These are phyloP conservation scores for Aspergillus arachidicola DNA, from an alignment of 2,329 filamentous ascomycete species.

Conservation along the genomic window DNA sequence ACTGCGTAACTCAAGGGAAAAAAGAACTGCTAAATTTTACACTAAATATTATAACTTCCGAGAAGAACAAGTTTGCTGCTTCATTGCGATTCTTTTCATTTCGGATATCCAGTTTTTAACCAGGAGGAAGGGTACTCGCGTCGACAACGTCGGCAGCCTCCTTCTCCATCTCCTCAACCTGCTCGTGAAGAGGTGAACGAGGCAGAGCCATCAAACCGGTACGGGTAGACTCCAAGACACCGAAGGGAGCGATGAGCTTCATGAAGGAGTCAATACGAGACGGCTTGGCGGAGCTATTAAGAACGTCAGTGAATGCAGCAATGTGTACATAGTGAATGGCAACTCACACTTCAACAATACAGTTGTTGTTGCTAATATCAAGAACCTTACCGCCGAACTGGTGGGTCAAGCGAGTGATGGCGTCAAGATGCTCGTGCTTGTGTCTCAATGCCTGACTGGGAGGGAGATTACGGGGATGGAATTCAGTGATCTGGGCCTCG, in stretches of 20 bases:
- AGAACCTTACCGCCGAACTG: slow-evolving; percentile 97
- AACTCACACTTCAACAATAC: slow-evolving; percentile 93
- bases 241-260: slow-evolving; percentile 91
- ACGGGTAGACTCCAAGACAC: slow-evolving; percentile 91
- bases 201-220: slow-evolving; percentile 97
- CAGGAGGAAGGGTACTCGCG: slow-evolving; percentile 88
- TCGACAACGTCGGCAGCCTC: slow-evolving; percentile 95
- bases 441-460: slow-evolving; percentile 87
- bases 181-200: slow-evolving; percentile 80
- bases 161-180: slow-evolving; percentile 73
- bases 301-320: slow-evolving; percentile 9
- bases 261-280: slow-evolving; percentile 95
- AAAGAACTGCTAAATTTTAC: slow-evolving; percentile 5
- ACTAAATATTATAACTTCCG: background rate
- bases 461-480: slow-evolving; percentile 85
- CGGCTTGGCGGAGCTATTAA: slow-evolving; percentile 79
- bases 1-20: background rate
- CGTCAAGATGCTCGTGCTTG: slow-evolving; percentile 96
- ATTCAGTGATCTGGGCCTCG: slow-evolving; percentile 56
- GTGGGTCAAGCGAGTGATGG: slow-evolving; percentile 93
- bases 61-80: slow-evolving; percentile 23
- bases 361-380: slow-evolving; percentile 97
- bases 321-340: background rate
- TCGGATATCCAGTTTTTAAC: slow-evolving; percentile 55
- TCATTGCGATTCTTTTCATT: slow-evolving; percentile 16